Evolutionary conservation across 129 eudicot species (phyloP), one percentile per base, ranked within the genome.

Genomic region (Helianthus tuberosus): DNA sequence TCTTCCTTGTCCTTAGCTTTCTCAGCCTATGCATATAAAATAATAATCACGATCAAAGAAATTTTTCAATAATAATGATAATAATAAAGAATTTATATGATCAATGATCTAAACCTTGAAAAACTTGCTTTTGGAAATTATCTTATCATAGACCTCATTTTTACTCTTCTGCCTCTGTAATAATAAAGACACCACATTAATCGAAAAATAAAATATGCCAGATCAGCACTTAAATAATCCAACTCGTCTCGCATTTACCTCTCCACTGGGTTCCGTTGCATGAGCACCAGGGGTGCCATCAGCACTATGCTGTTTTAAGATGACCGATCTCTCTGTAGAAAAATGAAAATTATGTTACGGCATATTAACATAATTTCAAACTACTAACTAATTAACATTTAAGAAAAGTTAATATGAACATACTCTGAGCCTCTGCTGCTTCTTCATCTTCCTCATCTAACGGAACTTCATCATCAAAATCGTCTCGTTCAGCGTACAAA

Each of bases 1-100:
- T 95, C 99, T 86, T 95, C 99, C 83, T 91, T 95, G 23, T 91
- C 99, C 85, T 75, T 89, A 20, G 97, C 99, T 83, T 89, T 91
- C 81, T 91, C 87, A 39, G 96, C 96, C 99, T 91, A 69, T 11
- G 50, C 60, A 59, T 47, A 69, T 32, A 50, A 43, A 55, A 46
- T 61, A 75, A 77, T 72, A 53, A 75, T 38, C 43, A 49, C 55
- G 14, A 48, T 32, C 32, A 57, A 12, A 29, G 10, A 11, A 51
- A 64, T 60, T 10, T 11, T 29, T 36, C 3, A 81, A 67, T 23
- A 64, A 11, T 4, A 32, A 20, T 6, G 23, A 20, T 20, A 20
- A 20, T 20, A 72, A 1, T 38, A 65, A 23, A 62, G 4, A 20
- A 58, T 53, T 65, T 23, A 66, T 39, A 78, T 27, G 48, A 72